Conservation (phyloP, 2,329 filamentous ascomycete genomes). For the Cercospora sojina region DNA sequence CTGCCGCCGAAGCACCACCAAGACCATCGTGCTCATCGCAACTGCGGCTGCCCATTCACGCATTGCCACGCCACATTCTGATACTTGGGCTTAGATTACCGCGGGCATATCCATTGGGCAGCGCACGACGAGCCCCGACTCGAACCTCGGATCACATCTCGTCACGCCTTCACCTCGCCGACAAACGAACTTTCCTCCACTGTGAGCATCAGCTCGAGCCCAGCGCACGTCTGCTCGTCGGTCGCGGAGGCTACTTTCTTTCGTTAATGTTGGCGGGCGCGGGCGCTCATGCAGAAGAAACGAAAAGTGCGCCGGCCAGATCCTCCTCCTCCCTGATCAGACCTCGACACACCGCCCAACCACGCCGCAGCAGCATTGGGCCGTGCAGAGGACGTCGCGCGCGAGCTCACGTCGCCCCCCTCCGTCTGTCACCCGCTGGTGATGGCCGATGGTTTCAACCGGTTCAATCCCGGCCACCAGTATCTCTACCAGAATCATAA, state of each 20-base stretch:
- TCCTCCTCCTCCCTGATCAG: conserved; percentile 45
- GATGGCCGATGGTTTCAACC: conserved; percentile 68
- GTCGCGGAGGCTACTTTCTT: conserved; percentile 20
- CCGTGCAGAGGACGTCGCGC: conserved; percentile 16
- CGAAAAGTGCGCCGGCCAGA: conserved; percentile 48
- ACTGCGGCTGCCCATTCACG: background rate
- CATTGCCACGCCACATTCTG: conserved; percentile 6
- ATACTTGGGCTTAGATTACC: conserved; percentile 3
- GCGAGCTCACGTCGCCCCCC: conserved; percentile 19
- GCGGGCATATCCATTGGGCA: conserved; percentile 13
- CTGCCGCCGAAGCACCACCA: background rate
- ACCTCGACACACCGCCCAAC: conserved; percentile 22
- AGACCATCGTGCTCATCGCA: background rate
- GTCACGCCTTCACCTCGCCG: conserved; percentile 5
- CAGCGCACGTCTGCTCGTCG: background rate
- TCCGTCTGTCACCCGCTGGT: conserved; percentile 44
- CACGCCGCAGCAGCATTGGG: conserved; percentile 26
- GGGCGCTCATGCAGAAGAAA: conserved; percentile 51
- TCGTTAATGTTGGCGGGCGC: conserved; percentile 37
- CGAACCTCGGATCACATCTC: conserved; percentile 9
- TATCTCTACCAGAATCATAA: conserved; percentile 57
- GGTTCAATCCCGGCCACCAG: conserved; percentile 59
- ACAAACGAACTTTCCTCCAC: background rate
- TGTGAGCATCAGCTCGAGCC: background rate
- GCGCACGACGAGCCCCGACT: conserved; percentile 2